Conservation (phyloP, 768 basidiomycete species). For the Clitopilus hobsonii region DNA sequence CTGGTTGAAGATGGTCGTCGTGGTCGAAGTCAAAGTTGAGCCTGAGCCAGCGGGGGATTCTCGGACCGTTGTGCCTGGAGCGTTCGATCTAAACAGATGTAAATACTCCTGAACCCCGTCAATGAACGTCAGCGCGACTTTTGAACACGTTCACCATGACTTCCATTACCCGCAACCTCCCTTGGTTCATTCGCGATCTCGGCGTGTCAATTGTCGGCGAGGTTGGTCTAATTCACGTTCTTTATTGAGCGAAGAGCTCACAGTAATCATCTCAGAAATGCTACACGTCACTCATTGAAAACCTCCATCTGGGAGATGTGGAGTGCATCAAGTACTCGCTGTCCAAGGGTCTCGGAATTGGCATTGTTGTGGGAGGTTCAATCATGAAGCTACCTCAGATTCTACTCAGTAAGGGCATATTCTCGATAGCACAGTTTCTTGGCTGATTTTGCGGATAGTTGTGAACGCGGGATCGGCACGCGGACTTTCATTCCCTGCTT, state of each 20-base stretch:
- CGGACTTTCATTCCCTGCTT: constrained; percentile 84
- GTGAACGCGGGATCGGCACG: constrained; percentile 70
- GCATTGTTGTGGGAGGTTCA: constrained; percentile 86
- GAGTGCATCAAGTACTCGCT: constrained; percentile 88
- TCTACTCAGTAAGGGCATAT: constrained; percentile 57
- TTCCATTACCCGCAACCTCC: constrained; percentile 76
- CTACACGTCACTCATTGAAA: constrained; percentile 83
- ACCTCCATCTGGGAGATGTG: constrained; percentile 71
- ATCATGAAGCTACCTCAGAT: constrained; percentile 97
- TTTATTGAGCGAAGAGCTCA: not conserved
- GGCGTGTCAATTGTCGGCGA: constrained; percentile 79
- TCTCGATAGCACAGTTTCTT: constrained; percentile 5
- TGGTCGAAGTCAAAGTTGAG: too few relatives aligned
- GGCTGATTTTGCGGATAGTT: constrained; percentile 38
- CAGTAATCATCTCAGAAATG: constrained; percentile 59
- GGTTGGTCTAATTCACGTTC: constrained; percentile 33
- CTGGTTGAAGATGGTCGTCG: too few relatives aligned
- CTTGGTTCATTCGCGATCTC: constrained; percentile 78
- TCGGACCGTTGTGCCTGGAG: not conserved
- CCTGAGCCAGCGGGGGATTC: too few relatives aligned
- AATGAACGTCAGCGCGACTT: too few relatives aligned
- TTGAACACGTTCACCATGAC: constrained; percentile 46
- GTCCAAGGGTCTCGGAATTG: constrained; percentile 90
- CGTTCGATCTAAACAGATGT: not conserved
- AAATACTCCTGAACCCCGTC: too few relatives aligned